Base-by-base conservation (phyloP, 2,329 filamentous ascomycete species). In the Paracoccidioides brasiliensis region DNA sequence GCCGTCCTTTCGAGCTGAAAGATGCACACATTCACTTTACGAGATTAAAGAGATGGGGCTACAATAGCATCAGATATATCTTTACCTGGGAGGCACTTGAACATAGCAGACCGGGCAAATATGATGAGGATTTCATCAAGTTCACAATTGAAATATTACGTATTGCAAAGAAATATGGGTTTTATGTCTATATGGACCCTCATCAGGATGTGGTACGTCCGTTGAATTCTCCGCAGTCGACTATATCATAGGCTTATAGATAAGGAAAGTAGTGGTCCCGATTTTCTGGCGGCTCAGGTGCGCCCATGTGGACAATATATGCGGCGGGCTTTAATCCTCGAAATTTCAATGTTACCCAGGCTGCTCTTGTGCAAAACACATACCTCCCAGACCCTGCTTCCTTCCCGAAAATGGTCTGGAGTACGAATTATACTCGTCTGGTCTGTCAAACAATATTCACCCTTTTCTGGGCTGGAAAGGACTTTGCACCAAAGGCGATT, bases 51-150 rank as follows among this genome's bases (percentile, higher is more conserved):
- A 84, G 86, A 64, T 95, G 85, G 77, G 93, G 93, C 12, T 98
- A 95, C 78, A 98, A 97, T 70, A 90, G 88, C 0, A 90, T 98
- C 62, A 82, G 93, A 67, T 98, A 98, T 71, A 78, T 98, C 63
- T 98, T 97, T 68, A 97, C 93, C 0, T 98, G 93, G 93, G 93
- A 98, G 72, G 91, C 93, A n/a, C 86, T 98, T 68, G 93, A 98
- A 72, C 86, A 93, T 57, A 84, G 83, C 0, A 91, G 91, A 0
- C 93, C 94, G 0, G 89, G 90, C 1, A 84, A 81, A 65, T 98
- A 97, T 69, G 94, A 98, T 64, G 89, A 98, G 67, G 84, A 87
- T 59, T 98, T 88, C 80, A 90, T 97, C 61, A 79, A 87, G 61
- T 89, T 95, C 68, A 98, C 93, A 0, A 89, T 98, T 61, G 80